Evolutionary conservation across 495 filamentous ascomycete species (phyloP), one percentile per base, ranked within the genome.

Genomic region (Symbiotaphrina buchneri): DNA sequence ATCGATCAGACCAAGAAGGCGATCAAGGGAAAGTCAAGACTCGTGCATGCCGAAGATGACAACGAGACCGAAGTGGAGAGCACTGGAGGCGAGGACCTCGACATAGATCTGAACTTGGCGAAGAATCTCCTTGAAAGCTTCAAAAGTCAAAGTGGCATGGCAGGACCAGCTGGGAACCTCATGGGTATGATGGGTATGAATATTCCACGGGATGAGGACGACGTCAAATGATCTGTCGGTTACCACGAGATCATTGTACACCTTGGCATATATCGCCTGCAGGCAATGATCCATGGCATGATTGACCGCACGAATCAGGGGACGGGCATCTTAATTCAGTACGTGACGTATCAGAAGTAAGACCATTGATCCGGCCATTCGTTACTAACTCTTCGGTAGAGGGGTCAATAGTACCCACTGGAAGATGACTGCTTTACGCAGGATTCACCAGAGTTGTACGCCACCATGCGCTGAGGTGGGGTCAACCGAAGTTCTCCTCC

Each of bases 61-160:
- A 14, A 31, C 18, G 31, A 31, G 24, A 14, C 42, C 7, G 58
- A 59, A 5, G 55, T 58, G 11, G 44, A 45, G 13, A 40, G 36
- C 14, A 46, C 40, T 6, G 55, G 53, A 0, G 52, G 61, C 10
- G 51, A 39, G 2, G 73, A 72, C 34, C 60, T 83, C 7, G 61
- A 84, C 36, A 65, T 80, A 26, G 80, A 93, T 41, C 76, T 79
- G 44, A 82, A 84, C 30, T 63, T 97, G 4, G 84, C 78, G 21
- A 81, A 79, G 46, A 94, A 93, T 44, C 49, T 94, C 15, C 54
- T 94, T n/a, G 15, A 92, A 52, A 79, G 74, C 43, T 80, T 95
- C 44, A 87, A 91, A 40, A 70, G 72, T 18, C 84, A 94, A 46
- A 79, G 55, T 4, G 85, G 85, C 22, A 62, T 74, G 51, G 56